phyloP scores from a whole-genome alignment of 257 asterid genomes.

The Jaltomata sinuosa region DNA sequence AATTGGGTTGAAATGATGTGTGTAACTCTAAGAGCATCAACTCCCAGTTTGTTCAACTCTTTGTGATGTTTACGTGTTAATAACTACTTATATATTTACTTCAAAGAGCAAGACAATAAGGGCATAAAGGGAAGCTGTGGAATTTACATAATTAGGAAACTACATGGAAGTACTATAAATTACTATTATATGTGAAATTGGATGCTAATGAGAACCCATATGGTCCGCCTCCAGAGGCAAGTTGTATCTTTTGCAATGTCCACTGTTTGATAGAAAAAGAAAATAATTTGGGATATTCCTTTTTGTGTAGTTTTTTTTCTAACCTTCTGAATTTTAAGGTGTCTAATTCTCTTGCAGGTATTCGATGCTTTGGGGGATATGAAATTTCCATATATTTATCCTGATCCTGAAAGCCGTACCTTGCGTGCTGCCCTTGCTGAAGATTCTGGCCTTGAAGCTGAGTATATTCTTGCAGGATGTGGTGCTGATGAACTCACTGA shows the following conservation, averaged over 20 bases:
- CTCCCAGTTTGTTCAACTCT: too few relatives aligned
- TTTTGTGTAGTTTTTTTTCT: background rate
- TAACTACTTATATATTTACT: too few relatives aligned
- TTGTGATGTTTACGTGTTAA: too few relatives aligned
- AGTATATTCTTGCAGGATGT: slow-evolving; percentile 61
- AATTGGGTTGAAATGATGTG: too few relatives aligned
- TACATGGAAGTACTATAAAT: background rate
- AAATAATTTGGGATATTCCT: background rate
- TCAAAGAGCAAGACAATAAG: too few relatives aligned
- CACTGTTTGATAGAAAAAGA: background rate
- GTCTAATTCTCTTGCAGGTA: slow-evolving; percentile 41
- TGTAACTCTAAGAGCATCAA: too few relatives aligned
- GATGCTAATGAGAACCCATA: slow-evolving; percentile 96
- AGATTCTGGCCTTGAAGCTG: slow-evolving; percentile 91
- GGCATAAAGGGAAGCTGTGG: background rate
- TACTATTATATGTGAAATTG: slow-evolving; percentile 20
- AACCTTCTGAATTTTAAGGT: background rate
- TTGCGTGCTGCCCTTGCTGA: slow-evolving; percentile 87
- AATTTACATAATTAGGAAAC: background rate
- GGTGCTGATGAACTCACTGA: background rate
- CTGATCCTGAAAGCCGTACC: slow-evolving; percentile 91
- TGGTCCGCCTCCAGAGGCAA: slow-evolving; percentile 97
- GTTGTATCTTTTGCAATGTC: slow-evolving; percentile 1
- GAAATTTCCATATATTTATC: slow-evolving; percentile 87
- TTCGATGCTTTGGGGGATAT: slow-evolving; percentile 74